These are phyloP conservation scores for Pochonia chlamydosporia DNA, from an alignment of 2,329 filamentous ascomycete genomes.

Conservation along the genomic window DNA sequence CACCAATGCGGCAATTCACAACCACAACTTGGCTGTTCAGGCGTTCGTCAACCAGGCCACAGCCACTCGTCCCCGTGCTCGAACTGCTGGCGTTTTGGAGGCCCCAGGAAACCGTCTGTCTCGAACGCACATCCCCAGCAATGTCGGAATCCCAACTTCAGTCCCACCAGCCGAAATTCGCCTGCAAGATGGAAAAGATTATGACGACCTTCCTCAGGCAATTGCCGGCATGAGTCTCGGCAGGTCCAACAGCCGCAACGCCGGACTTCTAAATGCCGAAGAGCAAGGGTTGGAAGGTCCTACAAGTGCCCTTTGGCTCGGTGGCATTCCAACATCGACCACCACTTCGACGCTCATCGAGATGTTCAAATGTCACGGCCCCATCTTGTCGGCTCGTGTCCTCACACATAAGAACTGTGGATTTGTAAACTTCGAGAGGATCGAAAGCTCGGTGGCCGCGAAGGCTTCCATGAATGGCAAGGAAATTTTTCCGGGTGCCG, in stretches of 20 bases:
- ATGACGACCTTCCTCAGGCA: constrained; percentile 73
- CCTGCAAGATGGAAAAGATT: constrained; percentile 69
- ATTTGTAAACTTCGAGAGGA: constrained; percentile 92
- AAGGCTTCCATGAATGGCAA: constrained; percentile 88
- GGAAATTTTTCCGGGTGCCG: constrained; percentile 95
- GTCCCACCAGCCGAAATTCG: constrained; percentile 71
- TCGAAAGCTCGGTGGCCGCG: constrained; percentile 86
- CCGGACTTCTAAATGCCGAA: constrained; percentile 64
- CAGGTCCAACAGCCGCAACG: constrained; percentile 58
- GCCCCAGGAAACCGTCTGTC: constrained; percentile 62
- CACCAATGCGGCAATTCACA: constrained; percentile 69
- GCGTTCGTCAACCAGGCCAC: constrained; percentile 83
- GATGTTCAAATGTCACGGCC: constrained; percentile 90
- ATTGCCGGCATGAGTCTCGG: constrained; percentile 75
- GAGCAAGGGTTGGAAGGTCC: constrained; percentile 81
- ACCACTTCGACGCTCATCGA: constrained; percentile 91
- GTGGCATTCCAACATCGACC: constrained; percentile 93
- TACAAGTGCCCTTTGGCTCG: constrained; percentile 92
- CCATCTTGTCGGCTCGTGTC: constrained; percentile 86
- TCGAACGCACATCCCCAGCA: constrained; percentile 70
- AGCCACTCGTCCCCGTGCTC: constrained; percentile 73
- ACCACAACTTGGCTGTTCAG: constrained; percentile 89
- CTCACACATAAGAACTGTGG: constrained; percentile 98
- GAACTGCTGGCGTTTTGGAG: constrained; percentile 80
- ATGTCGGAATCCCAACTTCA: constrained; percentile 62